A percentile compares a stretch with the other conserved stretches of the same genome.
Evolutionary conservation across 306 rosid genomes (phyloP).

Genomic region (Argentina anserina): DNA sequence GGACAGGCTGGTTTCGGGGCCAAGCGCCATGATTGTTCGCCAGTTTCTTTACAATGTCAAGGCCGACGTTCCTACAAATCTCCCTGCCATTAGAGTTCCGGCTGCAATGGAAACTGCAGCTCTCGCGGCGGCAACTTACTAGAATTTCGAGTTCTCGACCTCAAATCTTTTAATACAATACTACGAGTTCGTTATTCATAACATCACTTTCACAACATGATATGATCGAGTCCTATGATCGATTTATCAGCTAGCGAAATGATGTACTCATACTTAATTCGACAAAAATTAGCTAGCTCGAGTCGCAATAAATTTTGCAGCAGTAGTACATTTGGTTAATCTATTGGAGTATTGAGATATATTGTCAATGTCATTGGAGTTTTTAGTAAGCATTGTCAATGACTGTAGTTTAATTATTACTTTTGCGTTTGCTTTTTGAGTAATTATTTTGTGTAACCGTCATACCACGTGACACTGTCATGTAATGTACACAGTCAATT

Average conservation of each 20-base stretch:
- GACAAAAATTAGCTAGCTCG: background rate
- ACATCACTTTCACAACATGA: background rate
- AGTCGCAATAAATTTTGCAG: background rate
- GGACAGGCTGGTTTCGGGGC: conserved; percentile 53
- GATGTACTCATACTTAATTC: background rate
- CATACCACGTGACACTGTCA: no score
- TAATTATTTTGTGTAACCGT: no score
- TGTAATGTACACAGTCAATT: no score
- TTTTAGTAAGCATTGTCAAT: background rate
- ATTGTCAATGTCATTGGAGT: background rate
- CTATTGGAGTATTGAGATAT: background rate
- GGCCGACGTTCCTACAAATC: background rate
- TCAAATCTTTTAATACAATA: no score
- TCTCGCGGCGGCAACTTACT: conserved; percentile 38
- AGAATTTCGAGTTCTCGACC: no score
- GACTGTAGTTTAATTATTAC: background rate
- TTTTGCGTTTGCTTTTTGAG: background rate
- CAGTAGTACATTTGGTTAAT: background rate
- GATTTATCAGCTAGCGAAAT: no score
- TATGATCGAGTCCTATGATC: background rate
- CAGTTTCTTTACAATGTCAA: conserved; percentile 36
- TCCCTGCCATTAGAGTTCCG: conserved; percentile 14
- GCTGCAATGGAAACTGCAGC: conserved; percentile 13
- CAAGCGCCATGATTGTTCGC: conserved; percentile 43
- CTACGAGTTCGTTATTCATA: background rate